Conservation (phyloP, 257 asterid species). For the Oldenlandia corymbosa region DNA sequence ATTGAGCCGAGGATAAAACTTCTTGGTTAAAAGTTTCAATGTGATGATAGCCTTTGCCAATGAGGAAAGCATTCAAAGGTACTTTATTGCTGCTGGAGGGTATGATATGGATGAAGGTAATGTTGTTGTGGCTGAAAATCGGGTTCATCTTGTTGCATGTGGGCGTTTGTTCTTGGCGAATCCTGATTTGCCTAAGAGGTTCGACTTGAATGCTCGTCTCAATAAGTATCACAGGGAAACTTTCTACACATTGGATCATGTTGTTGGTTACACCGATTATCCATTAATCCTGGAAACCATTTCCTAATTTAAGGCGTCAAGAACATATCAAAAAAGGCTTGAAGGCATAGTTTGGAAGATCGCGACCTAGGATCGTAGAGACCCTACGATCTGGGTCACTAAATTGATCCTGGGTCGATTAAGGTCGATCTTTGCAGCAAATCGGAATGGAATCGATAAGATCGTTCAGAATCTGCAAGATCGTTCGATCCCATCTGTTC, state of each 20-base stretch:
- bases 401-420: too few relatives aligned
- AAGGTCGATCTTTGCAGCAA: too few relatives aligned
- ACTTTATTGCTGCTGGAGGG: conserved; percentile 63
- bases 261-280: conserved; percentile 69
- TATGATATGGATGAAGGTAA: conserved; percentile 55
- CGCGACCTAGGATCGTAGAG: too few relatives aligned
- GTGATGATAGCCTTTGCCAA: conserved; percentile 37
- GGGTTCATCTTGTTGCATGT: conserved; percentile 52
- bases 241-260: conserved; percentile 48
- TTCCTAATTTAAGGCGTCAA: too few relatives aligned
- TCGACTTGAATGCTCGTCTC: conserved; percentile 51
- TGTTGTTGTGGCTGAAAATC: conserved; percentile 44
- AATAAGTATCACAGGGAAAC: conserved; percentile 50
- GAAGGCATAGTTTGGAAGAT: too few relatives aligned
- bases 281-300: conserved; percentile 64
- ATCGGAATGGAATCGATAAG: too few relatives aligned
- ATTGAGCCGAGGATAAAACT: conserved; percentile 42
- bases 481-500: too few relatives aligned
- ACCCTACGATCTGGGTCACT: too few relatives aligned
- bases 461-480: too few relatives aligned
- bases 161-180: conserved; percentile 65
- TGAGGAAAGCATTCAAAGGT: conserved; percentile 56
- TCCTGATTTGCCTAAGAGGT: conserved; percentile 62
- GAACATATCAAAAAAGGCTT: too few relatives aligned
- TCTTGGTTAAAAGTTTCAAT: not conserved